Evolutionary conservation across 2,329 filamentous ascomycete genomes (phyloP).

Genomic region (Purpureocillium lavendulum): DNA sequence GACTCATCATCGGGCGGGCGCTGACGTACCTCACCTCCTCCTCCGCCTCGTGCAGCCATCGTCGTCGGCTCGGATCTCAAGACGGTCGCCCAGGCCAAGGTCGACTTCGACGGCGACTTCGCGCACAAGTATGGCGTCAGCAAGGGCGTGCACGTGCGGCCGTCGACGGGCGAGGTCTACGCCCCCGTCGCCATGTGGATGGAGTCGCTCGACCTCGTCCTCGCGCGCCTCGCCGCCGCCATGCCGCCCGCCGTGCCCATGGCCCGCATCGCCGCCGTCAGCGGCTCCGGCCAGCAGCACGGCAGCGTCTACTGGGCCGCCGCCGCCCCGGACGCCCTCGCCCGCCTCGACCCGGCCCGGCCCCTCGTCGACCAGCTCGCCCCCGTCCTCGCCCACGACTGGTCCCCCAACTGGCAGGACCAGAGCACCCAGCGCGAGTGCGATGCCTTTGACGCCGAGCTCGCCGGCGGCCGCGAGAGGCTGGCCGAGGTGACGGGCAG

Average conservation of each 20-base stretch:
- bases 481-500: conserved; percentile 81
- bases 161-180: conserved; percentile 78
- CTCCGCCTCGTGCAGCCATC: conserved; percentile 48
- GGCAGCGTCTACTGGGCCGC: conserved; percentile 90
- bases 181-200: conserved; percentile 92
- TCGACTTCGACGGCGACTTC: conserved; percentile 89
- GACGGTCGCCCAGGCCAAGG: conserved; percentile 76
- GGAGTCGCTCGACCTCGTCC: conserved; percentile 81
- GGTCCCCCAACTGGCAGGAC: conserved; percentile 96
- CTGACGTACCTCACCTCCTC: too few relatives aligned
- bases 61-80: conserved; percentile 77
- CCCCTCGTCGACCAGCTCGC: conserved; percentile 65
- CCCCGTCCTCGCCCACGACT: conserved; percentile 70
- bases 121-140: conserved; percentile 63
- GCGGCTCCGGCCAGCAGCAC: conserved; percentile 93
- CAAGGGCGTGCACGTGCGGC: conserved; percentile 82
- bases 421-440: conserved; percentile 89
- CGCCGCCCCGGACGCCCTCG: conserved; percentile 58
- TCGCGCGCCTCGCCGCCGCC: conserved; percentile 61
- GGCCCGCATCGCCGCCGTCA: conserved; percentile 67
- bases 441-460: conserved; percentile 69
- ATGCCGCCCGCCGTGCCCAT: conserved; percentile 50
- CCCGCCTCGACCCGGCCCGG: conserved; percentile 48
- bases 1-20: too few relatives aligned
- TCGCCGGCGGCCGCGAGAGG: conserved; percentile 57